Percentiles rank a stretch among this genome's conserved stretches.
Conservation (phyloP, 2,329 filamentous ascomycete genomes). For the Nothopassalora personata region DNA sequence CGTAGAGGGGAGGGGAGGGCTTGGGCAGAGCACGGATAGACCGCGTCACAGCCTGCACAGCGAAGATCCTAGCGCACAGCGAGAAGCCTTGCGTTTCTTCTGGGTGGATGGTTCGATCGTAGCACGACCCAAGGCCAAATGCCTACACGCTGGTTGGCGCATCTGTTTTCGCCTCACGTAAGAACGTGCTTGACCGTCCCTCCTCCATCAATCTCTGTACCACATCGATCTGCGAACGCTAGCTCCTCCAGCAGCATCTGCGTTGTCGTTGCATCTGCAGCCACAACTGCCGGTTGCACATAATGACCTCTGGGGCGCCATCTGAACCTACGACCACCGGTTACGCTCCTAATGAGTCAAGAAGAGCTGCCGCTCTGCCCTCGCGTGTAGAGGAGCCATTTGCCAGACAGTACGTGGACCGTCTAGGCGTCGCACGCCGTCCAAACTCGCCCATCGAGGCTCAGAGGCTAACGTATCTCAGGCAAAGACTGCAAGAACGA, state of each 20-base stretch:
- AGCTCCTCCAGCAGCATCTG: slow-evolving; percentile 19
- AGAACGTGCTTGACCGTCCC: slow-evolving; percentile 19
- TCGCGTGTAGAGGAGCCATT: slow-evolving; percentile 22
- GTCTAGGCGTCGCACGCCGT: neutral
- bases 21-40: slow-evolving; percentile 19
- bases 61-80: slow-evolving; percentile 21
- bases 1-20: slow-evolving; percentile 10
- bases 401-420: slow-evolving; percentile 19
- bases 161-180: slow-evolving; percentile 23
- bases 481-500: slow-evolving; percentile 26
- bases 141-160: slow-evolving; percentile 22
- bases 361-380: slow-evolving; percentile 22
- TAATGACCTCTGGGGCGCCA: slow-evolving; percentile 23
- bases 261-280: slow-evolving; percentile 21
- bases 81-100: slow-evolving; percentile 19
- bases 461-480: slow-evolving; percentile 13
- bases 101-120: slow-evolving; percentile 22
- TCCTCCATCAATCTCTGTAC: slow-evolving; percentile 21
- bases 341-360: slow-evolving; percentile 24
- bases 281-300: slow-evolving; percentile 20
- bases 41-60: slow-evolving; percentile 23
- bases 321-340: slow-evolving; percentile 22
- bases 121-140: slow-evolving; percentile 23
- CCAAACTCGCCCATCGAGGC: neutral
- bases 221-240: slow-evolving; percentile 22